Percentiles rank a stretch among this genome's conserved stretches.
phyloP scores from a whole-genome alignment of 306 rosid species.

The Trifolium fragiferum region DNA sequence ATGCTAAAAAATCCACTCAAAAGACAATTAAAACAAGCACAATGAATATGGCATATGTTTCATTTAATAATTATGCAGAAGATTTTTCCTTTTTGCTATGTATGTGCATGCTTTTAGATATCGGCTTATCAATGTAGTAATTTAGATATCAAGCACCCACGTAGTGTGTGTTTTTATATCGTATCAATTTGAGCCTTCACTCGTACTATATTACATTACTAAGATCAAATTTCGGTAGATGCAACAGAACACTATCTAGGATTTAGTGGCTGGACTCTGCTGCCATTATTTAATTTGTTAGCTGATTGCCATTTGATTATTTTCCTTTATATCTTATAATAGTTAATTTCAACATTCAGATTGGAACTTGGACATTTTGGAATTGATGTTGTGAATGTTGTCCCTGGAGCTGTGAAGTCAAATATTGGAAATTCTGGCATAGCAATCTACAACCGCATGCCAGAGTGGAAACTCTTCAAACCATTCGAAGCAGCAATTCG shows the following conservation, averaged over 20 bases:
- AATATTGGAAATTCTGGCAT: constrained; percentile 68
- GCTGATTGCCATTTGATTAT: background rate
- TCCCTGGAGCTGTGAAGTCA: constrained; percentile 82
- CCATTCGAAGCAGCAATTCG: constrained; percentile 70
- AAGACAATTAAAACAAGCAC: no score
- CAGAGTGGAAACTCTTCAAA: constrained; percentile 70
- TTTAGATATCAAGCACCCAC: background rate
- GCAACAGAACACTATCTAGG: no score
- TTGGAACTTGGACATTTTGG: constrained; percentile 77
- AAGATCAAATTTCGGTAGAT: background rate
- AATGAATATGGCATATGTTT: no score
- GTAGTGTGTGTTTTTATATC: background rate
- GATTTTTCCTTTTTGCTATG: background rate
- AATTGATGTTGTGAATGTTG: constrained; percentile 80
- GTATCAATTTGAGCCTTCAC: background rate
- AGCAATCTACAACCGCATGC: constrained; percentile 64
- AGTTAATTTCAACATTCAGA: constrained; percentile 44
- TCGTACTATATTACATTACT: background rate
- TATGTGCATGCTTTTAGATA: background rate
- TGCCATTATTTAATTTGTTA: constrained; percentile 11
- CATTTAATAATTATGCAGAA: no score
- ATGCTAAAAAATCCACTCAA: no score
- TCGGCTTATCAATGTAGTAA: background rate
- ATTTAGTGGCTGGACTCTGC: background rate
- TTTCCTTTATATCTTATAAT: background rate